These are phyloP conservation scores for Mycena haematopus DNA, from an alignment of 768 basidiomycete species.

Conservation along the genomic window DNA sequence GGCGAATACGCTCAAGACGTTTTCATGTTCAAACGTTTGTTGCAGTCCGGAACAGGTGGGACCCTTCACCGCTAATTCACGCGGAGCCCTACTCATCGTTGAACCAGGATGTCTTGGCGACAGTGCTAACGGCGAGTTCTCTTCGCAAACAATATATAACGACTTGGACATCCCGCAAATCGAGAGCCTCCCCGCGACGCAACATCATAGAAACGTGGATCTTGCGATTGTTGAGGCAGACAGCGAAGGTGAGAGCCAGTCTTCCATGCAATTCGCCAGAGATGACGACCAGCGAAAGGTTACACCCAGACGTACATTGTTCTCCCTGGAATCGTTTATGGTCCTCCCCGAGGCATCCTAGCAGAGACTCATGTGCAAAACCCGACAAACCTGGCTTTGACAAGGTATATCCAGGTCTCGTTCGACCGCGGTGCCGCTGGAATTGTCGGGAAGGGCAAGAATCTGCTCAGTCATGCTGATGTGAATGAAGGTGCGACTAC, in stretches of 20 bases:
- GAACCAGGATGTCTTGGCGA: neutral
- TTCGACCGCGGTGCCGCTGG: slow-evolving; percentile 12
- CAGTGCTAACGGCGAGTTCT: neutral
- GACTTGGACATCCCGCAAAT: neutral
- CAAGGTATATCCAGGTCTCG: neutral
- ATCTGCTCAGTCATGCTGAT: neutral
- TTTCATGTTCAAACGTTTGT: no score
- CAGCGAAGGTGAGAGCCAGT: neutral
- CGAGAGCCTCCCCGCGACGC: neutral
- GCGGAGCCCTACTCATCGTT: neutral
- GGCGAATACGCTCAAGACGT: no score
- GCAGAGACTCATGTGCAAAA: slow-evolving; percentile 44
- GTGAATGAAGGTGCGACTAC: neutral
- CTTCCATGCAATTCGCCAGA: neutral
- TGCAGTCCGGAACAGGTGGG: neutral
- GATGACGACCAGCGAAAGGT: neutral
- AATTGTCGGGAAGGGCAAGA: slow-evolving; percentile 16
- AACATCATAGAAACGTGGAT: neutral
- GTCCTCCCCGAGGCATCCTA: slow-evolving; percentile 39
- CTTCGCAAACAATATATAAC: neutral
- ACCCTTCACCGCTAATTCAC: neutral
- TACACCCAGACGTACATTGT: slow-evolving; percentile 18
- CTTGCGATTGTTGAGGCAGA: neutral
- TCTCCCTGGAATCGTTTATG: slow-evolving; percentile 6
- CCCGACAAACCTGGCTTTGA: slow-evolving; percentile 11